Conservation (phyloP, 2,329 filamentous ascomycete species). For the Sporothrix brasiliensis region DNA sequence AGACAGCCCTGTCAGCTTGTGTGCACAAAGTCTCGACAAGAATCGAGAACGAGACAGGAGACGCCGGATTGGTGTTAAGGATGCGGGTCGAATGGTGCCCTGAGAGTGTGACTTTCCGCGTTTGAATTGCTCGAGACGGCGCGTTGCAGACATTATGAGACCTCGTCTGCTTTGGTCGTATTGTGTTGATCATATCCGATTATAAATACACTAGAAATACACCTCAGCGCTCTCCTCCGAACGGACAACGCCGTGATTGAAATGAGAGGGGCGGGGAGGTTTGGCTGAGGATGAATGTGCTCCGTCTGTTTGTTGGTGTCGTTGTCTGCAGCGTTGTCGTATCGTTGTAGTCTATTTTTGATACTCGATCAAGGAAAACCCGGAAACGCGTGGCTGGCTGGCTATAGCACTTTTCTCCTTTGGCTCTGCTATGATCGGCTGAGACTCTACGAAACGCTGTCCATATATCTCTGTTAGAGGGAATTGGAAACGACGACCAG, state of each 20-base stretch:
- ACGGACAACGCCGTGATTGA: constrained; percentile 24
- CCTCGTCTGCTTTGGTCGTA: not conserved
- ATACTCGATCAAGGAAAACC: not conserved
- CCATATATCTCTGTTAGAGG: constrained; percentile 6
- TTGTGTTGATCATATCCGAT: not conserved
- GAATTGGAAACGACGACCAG: constrained; percentile 6
- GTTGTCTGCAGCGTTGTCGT: not conserved
- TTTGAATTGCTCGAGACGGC: not conserved
- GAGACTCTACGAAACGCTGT: constrained; percentile 27
- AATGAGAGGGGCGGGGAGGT: not conserved
- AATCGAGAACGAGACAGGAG: not conserved
- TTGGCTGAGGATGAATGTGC: not conserved
- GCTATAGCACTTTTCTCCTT: not conserved
- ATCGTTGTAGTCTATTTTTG: not conserved
- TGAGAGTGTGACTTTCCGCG: too few relatives aligned
- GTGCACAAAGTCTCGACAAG: not conserved
- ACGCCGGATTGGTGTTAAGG: not conserved
- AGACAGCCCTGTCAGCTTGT: not conserved
- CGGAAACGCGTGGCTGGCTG: not conserved
- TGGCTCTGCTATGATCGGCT: constrained; percentile 23
- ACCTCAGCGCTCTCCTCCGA: not conserved
- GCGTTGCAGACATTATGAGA: constrained; percentile 6
- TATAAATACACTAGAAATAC: not conserved
- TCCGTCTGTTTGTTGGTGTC: not conserved
- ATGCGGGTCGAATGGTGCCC: not conserved